phyloP scores from a whole-genome alignment of 768 basidiomycete species.

The Termitomyces sp. region DNA sequence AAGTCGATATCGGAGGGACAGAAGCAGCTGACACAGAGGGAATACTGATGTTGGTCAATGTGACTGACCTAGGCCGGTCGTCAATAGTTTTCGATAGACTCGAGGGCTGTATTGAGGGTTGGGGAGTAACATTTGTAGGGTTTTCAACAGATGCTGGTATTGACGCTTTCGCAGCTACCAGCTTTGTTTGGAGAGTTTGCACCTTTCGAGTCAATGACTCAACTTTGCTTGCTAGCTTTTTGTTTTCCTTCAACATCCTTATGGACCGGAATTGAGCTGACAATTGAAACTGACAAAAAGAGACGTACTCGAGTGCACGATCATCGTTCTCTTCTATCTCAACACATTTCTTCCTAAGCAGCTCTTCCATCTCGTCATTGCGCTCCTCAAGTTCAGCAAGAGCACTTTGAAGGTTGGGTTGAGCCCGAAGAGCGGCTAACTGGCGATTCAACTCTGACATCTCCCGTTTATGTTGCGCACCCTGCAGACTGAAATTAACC shows the following conservation, averaged over 20 bases:
- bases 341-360: constrained; percentile 59
- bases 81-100: constrained; percentile 1
- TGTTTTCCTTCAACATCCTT: constrained; percentile 78
- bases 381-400: constrained; percentile 62
- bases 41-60: constrained; percentile 18
- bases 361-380: constrained; percentile 71
- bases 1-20: constrained; percentile 10
- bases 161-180: constrained; percentile 48
- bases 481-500: constrained; percentile 59
- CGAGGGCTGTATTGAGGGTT: constrained; percentile 10
- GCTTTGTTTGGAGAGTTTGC: constrained; percentile 64
- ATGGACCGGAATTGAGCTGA: constrained; percentile 1
- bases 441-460: constrained; percentile 54
- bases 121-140: constrained; percentile 8
- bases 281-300: constrained; percentile 5
- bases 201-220: constrained; percentile 71
- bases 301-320: constrained; percentile 66
- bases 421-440: constrained; percentile 44
- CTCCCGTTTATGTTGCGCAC: constrained; percentile 63
- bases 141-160: constrained; percentile 13
- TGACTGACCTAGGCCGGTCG: constrained; percentile 26
- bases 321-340: constrained; percentile 88
- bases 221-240: constrained; percentile 65
- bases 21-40: constrained; percentile 1
- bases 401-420: constrained; percentile 49